Evolutionary conservation across 768 basidiomycete genomes (phyloP).

Genomic region (Rickenella mellea): DNA sequence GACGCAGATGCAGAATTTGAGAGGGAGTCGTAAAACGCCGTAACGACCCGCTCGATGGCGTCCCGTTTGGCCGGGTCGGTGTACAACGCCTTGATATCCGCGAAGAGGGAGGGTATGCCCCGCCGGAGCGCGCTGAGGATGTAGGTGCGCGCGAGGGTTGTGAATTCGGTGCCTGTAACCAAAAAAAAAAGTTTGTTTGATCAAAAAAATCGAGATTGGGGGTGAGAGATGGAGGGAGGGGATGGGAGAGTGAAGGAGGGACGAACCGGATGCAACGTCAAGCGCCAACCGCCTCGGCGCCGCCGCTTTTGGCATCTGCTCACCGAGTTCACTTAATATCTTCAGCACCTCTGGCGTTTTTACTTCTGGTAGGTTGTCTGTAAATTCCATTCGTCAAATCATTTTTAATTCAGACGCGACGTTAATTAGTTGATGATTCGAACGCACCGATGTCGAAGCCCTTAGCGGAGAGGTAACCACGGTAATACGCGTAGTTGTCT

Average conservation of each 20-base stretch:
- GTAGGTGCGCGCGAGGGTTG: constrained; percentile 53
- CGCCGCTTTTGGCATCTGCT: constrained; percentile 55
- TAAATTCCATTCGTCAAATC: too few species aligned
- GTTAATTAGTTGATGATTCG: neutral
- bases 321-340: constrained; percentile 49
- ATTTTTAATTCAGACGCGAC: neutral
- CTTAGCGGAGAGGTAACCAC: constrained; percentile 56
- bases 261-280: constrained; percentile 44
- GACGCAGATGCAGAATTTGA: constrained; percentile 29
- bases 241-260: neutral
- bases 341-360: constrained; percentile 42
- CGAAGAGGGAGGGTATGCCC: constrained; percentile 89
- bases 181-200: neutral
- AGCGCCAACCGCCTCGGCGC: constrained; percentile 72
- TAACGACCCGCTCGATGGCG: constrained; percentile 57
- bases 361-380: constrained; percentile 37
- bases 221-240: neutral
- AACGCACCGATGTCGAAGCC: constrained; percentile 56
- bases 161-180: constrained; percentile 58
- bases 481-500: constrained; percentile 75
- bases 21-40: too few species aligned
- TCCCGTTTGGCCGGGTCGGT: constrained; percentile 50
- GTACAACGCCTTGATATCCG: constrained; percentile 85
- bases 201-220: neutral
- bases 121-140: constrained; percentile 61